phyloP scores from a whole-genome alignment of 768 basidiomycete species.

The Lactarius trivialis region DNA sequence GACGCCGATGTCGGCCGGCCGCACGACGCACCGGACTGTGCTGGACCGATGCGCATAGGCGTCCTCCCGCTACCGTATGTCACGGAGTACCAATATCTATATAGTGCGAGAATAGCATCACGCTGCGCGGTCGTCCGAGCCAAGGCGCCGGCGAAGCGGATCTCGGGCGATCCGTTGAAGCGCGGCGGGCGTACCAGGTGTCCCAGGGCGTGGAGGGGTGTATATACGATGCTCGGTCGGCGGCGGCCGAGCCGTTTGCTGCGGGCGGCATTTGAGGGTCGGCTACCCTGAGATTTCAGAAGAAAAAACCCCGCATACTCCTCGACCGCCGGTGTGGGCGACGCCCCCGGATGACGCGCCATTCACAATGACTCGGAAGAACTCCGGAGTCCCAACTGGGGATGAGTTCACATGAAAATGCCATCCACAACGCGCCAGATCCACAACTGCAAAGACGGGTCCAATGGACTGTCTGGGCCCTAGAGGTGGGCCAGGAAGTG shows the following conservation, averaged over 20 bases:
- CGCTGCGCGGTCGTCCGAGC: conserved; percentile 31
- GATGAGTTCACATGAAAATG: conserved; percentile 1
- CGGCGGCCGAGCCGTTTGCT: conserved; percentile 32
- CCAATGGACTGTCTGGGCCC: background rate
- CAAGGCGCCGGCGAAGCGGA: conserved; percentile 29
- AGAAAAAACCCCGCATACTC: no score
- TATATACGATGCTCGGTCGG: conserved; percentile 42
- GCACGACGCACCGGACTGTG: conserved; percentile 35
- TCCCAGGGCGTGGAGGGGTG: conserved; percentile 38
- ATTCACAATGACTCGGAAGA: background rate
- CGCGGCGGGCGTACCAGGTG: conserved; percentile 40
- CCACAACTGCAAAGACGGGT: background rate
- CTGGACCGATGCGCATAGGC: no score
- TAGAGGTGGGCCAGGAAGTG: background rate
- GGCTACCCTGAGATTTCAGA: background rate
- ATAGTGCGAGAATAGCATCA: conserved; percentile 42
- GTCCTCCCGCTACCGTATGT: conserved; percentile 30
- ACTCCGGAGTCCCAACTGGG: background rate
- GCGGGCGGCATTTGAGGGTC: conserved; percentile 29
- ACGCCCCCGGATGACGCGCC: background rate
- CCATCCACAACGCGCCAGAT: conserved; percentile 9
- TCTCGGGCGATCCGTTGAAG: conserved; percentile 25
- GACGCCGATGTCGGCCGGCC: conserved; percentile 36
- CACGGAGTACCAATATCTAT: conserved; percentile 43
- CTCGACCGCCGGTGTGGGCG: no score